Percentiles rank a stretch among this genome's conserved stretches.
Evolutionary conservation across 306 rosid genomes (phyloP).

Genomic region (Citrullus mucosospermus): DNA sequence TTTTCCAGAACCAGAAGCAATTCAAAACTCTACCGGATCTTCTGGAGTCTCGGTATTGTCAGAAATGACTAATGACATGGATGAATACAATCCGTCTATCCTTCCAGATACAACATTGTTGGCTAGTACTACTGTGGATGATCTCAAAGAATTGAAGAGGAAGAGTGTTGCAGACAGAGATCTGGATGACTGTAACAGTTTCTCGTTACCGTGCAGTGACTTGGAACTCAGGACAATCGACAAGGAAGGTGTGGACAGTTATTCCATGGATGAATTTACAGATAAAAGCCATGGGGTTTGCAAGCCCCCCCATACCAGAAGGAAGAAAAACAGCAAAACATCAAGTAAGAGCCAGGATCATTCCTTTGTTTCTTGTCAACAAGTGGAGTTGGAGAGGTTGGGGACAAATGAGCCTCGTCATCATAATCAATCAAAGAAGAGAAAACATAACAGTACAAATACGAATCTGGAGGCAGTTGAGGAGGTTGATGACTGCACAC

Average conservation of each 20-base stretch:
- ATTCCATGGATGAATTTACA: neutral
- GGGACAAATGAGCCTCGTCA: constrained; percentile 1
- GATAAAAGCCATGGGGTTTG: constrained; percentile 4
- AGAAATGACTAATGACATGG: constrained; percentile 7
- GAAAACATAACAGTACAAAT: constrained; percentile 13
- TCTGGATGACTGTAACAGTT: constrained; percentile 1
- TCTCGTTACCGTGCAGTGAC: neutral
- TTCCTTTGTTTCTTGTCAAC: neutral
- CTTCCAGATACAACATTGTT: constrained; percentile 5
- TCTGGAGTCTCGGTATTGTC: constrained; percentile 14
- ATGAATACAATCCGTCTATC: neutral
- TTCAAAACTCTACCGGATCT: constrained; percentile 2
- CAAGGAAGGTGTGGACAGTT: constrained; percentile 5
- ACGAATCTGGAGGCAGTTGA: constrained; percentile 5
- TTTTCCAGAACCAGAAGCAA: neutral
- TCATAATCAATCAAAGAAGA: constrained; percentile 26
- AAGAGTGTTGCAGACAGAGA: neutral
- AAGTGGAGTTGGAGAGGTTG: neutral
- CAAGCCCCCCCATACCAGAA: constrained; percentile 2
- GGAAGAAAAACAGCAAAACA: constrained; percentile 8
- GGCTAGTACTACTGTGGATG: neutral
- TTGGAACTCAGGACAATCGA: neutral
- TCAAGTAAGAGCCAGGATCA: constrained; percentile 7
- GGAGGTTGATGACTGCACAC: constrained; percentile 5
- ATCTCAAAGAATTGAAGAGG: neutral